Base-by-base conservation (phyloP, 441 rosid genomes). In the Erodium texanum region DNA sequence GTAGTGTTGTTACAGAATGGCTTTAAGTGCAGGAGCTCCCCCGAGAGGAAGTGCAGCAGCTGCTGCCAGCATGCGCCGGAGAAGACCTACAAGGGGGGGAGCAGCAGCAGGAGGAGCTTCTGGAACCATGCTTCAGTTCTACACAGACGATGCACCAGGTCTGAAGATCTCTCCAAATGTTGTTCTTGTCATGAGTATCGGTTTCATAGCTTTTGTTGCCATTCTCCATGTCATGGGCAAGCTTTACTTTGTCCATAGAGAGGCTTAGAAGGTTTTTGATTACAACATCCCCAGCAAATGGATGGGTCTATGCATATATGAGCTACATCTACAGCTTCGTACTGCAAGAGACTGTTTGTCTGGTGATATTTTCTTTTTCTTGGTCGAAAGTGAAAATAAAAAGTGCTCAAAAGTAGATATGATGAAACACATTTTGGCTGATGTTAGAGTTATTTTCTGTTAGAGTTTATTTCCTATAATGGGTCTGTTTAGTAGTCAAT, bases 191-290 rank as follows among this genome's bases (percentile, higher is more conserved):
- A 56, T 56, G 62, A 56, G 62, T 8, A 56, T 56, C 8, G 62
- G 62, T 3, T 56, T 56, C 62, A 56, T 56, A 7, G 62, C 62
- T 56, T 56, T 56, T 56, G 62, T 56, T 56, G 62, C 62, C 62
- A 22, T 56, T 20, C 62, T 56, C 27, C 62, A 56, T 56, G 62
- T 56, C 62, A 56, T 56, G 62, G 62, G 62, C 12, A 56, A 56
- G 62, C 62, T 56, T 7, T 56, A 56, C 24, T 56, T 56, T 20
- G 62, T 56, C 8, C 62, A 24, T 10, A 56, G 62, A 20, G 62
- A 56, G 62, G 62, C 62, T 56, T 56, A 56, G 62, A 56, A 22
- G 14, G 14, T 8, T 56, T 20, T 56, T 56, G 18, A 16, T 1
- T 48, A 3, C 52, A 45, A 43, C 50, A 43, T n/a, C n/a, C 36